Evolutionary conservation across 208 protist genomes (phyloP).

Genomic region (Leishmania aethiopica): DNA sequence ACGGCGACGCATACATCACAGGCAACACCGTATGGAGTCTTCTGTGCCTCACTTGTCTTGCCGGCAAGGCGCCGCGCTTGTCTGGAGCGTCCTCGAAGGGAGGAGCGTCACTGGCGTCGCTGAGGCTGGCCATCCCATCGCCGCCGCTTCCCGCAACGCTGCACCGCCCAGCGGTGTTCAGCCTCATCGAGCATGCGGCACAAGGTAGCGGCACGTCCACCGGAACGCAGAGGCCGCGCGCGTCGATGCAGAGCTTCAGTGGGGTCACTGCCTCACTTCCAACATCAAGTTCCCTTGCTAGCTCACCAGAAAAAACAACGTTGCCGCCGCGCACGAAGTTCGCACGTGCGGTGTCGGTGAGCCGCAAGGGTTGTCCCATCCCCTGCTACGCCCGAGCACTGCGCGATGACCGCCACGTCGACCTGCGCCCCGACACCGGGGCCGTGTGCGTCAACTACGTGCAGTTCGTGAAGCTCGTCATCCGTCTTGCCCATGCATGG

Average conservation of each 20-base stretch:
- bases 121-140: not conserved
- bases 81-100: conserved; percentile 5
- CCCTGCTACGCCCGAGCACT: conserved; percentile 46
- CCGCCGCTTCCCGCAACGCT: conserved; percentile 37
- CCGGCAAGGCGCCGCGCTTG: conserved; percentile 33
- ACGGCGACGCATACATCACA: conserved; percentile 34
- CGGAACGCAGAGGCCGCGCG: not conserved
- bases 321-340: not conserved
- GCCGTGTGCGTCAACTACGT: conserved; percentile 56
- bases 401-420: conserved; percentile 60
- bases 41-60: conserved; percentile 57
- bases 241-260: conserved; percentile 3
- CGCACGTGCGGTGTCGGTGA: conserved; percentile 15
- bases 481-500: conserved; percentile 75
- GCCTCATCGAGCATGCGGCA: conserved; percentile 60
- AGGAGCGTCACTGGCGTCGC: not conserved
- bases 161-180: conserved; percentile 63
- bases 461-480: conserved; percentile 70
- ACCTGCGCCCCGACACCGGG: conserved; percentile 54
- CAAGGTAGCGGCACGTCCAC: conserved; percentile 19
- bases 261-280: not conserved
- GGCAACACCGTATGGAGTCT: conserved; percentile 64
- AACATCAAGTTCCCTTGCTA: not conserved
- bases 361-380: conserved; percentile 20
- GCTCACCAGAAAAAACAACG: not conserved